Percentiles rank a stretch among this genome's conserved stretches.
These are phyloP conservation scores for Botrytis porri DNA, from an alignment of 2,329 filamentous ascomycete genomes.

Conservation along the genomic window DNA sequence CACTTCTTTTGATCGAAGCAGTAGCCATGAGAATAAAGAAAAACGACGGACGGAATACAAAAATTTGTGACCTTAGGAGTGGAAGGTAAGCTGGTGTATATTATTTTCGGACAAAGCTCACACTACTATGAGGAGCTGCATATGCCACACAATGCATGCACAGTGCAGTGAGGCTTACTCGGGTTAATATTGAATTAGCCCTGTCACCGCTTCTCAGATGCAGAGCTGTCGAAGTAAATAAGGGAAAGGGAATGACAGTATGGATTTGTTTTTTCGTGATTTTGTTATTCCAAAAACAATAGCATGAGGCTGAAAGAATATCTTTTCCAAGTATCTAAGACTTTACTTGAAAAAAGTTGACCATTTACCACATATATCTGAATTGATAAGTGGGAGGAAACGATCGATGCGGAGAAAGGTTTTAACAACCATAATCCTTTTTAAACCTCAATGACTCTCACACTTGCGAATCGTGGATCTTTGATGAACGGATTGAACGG, in stretches of 20 bases:
- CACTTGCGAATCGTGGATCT: slow-evolving; percentile 21
- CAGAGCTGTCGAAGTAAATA: slow-evolving; percentile 14
- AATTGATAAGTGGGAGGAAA: slow-evolving; percentile 1
- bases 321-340: slow-evolving; percentile 5
- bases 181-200: slow-evolving; percentile 22
- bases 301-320: slow-evolving; percentile 17
- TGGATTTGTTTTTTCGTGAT: neutral
- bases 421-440: slow-evolving; percentile 9
- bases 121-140: slow-evolving; percentile 18
- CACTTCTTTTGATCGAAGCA: slow-evolving; percentile 10
- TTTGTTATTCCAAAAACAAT: slow-evolving; percentile 4
- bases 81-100: slow-evolving; percentile 20
- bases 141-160: slow-evolving; percentile 17
- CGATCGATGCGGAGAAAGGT: slow-evolving; percentile 3
- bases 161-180: slow-evolving; percentile 21
- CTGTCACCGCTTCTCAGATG: slow-evolving; percentile 19
- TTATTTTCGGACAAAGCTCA: slow-evolving; percentile 14
- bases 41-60: slow-evolving; percentile 5
- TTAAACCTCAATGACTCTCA: slow-evolving; percentile 6
- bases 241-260: slow-evolving; percentile 2
- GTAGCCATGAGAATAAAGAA: slow-evolving; percentile 18
- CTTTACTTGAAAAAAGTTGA: slow-evolving; percentile 8
- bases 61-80: slow-evolving; percentile 14
- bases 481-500: slow-evolving; percentile 8
- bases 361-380: neutral